Evolutionary conservation across 768 basidiomycete species (phyloP), one percentile per base, ranked within the genome.

Genomic region (Sarcodon aspratus): DNA sequence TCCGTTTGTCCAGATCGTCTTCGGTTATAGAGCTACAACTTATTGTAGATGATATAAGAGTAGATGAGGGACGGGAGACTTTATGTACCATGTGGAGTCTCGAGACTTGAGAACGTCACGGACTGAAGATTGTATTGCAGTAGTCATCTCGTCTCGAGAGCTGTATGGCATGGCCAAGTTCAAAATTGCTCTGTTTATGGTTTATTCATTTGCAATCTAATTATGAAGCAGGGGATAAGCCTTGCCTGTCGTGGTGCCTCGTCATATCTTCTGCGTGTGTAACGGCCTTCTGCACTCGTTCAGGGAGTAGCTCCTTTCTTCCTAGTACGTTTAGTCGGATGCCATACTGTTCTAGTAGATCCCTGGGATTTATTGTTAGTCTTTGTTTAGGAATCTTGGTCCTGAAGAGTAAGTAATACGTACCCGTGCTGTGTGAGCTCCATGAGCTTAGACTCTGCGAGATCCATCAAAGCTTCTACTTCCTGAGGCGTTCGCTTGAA

Each of bases 121-220:
- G 36, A 80, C 69, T 35, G 68, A 69, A 1, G 68, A 64, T 52
- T 80, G 69, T 3, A 97, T 76, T 0, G 95, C 88, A 0, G 79
- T 77, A 2, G 87, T 76, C 10, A 98, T 93, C 63, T 99, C 96
- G 59, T 99, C 89, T 31, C 85, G 76, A 1, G 93, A 85, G 5
- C 91, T 74, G 59, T 97, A 99, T 0, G 95, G 84, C 73, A 93
- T 90, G 66, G 88, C 91, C 5, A 98, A 69, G 59, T 98, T 97
- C 34, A 98, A 71, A 27, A 94, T 83, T 1, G 87, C 81, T 33
- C 94, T 97, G 48, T 17, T 50, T 33, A 15, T 38, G 36, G 21
- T 5, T 27, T 34, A 21, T 18, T 9, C 31, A 36, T 18, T 11
- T 33, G 9, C 36, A 12, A 47, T n/a, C 9, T 3, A 46, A 33